Base-by-base conservation (phyloP, 2,329 filamentous ascomycete species). In the Aureobasidium vineae region DNA sequence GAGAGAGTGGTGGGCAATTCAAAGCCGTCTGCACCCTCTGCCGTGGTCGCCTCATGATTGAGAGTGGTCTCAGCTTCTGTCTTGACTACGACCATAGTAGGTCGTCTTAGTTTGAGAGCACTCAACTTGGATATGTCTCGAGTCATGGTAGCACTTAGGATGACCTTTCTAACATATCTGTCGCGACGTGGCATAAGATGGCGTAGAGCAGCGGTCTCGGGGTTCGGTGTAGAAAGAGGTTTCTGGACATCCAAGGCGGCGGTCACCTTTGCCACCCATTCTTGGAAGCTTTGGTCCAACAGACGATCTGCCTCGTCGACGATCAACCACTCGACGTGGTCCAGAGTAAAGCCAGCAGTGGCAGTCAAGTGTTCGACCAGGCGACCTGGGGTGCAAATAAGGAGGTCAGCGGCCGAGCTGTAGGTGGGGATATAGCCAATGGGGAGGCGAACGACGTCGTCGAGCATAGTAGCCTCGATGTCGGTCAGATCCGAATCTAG, bases 271-370 rank as follows among this genome's bases (percentile, higher is more conserved):
- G 88, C 86, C 3, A 96, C 82, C 93, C 93, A 97, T 72, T 94
- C 90, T 75, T 97, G 93, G 77, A 95, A 97, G 73, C 90, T 93
- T 76, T 98, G 91, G 50, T 93, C 90, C 6, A 98, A 84, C 15
- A 98, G 81, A 74, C 95, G 92, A 77, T 98, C 94, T 13, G 94
- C 95, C 78, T 98, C 94, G 72, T 98, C 94, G 53, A 97, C 90
- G 2, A 97, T 86, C 0, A 98, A 82, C 92, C 93, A 98, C 68
- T 90, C 86, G 5, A 97, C 82, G 74, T 90, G 84, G 66, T 90
- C 85, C 26, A 98, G 81, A 0, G 83, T 86, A 75, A 98, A 97
- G 0, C 92, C 92, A 3, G 86, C 86, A 0, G 94, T 98, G 68
- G 88, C 88, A 69, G 89, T 88, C 60, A 97, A 84, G 76, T 98